Evolutionary conservation across 768 basidiomycete genomes (phyloP).

Genomic region (Tubosaeta sp.): DNA sequence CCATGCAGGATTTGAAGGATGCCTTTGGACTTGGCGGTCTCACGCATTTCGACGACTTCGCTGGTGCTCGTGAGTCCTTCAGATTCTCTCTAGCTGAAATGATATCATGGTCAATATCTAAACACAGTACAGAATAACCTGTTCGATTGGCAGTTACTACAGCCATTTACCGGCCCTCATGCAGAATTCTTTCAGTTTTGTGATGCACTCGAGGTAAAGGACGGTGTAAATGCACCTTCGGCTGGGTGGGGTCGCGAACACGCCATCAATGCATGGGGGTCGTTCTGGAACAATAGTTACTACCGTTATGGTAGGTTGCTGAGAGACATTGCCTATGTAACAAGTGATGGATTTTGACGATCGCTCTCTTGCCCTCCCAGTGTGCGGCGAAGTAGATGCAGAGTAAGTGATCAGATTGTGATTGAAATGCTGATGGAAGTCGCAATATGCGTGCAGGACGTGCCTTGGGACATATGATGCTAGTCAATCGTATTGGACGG

Average conservation of each 20-base stretch:
- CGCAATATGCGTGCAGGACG: constrained; percentile 21
- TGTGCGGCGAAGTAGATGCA: constrained; percentile 44
- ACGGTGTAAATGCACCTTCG: constrained; percentile 39
- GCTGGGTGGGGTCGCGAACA: constrained; percentile 62
- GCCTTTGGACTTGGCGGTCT: constrained; percentile 55
- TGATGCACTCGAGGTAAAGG: constrained; percentile 36
- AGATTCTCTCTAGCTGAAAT: neutral
- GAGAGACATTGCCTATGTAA: neutral
- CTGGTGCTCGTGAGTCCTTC: constrained; percentile 44
- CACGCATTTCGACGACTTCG: constrained; percentile 63
- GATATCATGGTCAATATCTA: constrained; percentile 19
- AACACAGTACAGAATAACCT: constrained; percentile 45
- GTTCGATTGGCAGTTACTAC: constrained; percentile 68
- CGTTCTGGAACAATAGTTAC: constrained; percentile 52
- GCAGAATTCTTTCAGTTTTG: constrained; percentile 37
- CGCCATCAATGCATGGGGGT: constrained; percentile 60
- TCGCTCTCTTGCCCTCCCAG: constrained; percentile 28
- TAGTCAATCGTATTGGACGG: constrained; percentile 43
- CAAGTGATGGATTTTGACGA: neutral
- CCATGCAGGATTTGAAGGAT: constrained; percentile 53
- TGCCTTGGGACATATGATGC: constrained; percentile 43
- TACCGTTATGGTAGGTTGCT: constrained; percentile 40
- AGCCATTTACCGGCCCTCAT: constrained; percentile 45
- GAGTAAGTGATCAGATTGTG: constrained; percentile 39
- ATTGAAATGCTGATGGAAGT: constrained; percentile 31